These are phyloP conservation scores for Raffaelea arxii DNA, from an alignment of 2,329 filamentous ascomycete species.

Conservation along the genomic window DNA sequence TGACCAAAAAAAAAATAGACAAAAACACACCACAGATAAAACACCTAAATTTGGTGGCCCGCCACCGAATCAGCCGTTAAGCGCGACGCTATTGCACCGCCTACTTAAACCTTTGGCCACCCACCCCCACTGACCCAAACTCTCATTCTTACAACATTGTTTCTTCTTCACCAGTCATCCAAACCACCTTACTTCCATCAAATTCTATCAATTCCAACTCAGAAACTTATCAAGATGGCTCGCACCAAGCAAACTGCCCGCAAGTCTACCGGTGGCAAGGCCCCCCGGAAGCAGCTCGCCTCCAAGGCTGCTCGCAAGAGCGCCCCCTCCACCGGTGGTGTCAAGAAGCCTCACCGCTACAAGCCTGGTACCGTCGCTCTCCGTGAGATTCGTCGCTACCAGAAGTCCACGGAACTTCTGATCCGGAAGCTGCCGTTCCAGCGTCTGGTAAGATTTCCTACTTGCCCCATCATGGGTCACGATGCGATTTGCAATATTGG, in stretches of 20 bases:
- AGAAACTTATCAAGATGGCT: constrained; percentile 38
- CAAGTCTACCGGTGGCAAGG: constrained; percentile 74
- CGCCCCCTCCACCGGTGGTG: constrained; percentile 90
- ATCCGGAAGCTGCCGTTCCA: constrained; percentile 98
- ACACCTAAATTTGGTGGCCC: not conserved
- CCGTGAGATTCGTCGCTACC: constrained; percentile 96
- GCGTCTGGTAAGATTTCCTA: constrained; percentile 55
- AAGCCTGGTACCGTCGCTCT: constrained; percentile 94
- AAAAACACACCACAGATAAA: not conserved
- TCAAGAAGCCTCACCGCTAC: constrained; percentile 90
- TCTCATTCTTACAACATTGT: constrained; percentile 21
- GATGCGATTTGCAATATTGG: not conserved
- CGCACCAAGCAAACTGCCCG: constrained; percentile 59
- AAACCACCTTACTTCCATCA: constrained; percentile 7
- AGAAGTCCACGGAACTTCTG: constrained; percentile 92
- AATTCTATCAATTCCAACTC: constrained; percentile 12
- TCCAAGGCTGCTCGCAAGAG: constrained; percentile 99
- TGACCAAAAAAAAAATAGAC: not conserved
- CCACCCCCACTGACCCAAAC: not conserved
- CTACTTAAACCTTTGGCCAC: constrained; percentile 29
- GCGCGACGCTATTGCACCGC: constrained; percentile 17
- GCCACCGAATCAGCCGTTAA: constrained; percentile 26
- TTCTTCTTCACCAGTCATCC: constrained; percentile 19
- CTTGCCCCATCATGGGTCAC: not conserved
- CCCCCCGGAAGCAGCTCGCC: constrained; percentile 89